Percentiles rank a stretch among this genome's conserved stretches.
Evolutionary conservation across 2,329 filamentous ascomycete genomes (phyloP).

Genomic region (Nigrospora sphaerica): DNA sequence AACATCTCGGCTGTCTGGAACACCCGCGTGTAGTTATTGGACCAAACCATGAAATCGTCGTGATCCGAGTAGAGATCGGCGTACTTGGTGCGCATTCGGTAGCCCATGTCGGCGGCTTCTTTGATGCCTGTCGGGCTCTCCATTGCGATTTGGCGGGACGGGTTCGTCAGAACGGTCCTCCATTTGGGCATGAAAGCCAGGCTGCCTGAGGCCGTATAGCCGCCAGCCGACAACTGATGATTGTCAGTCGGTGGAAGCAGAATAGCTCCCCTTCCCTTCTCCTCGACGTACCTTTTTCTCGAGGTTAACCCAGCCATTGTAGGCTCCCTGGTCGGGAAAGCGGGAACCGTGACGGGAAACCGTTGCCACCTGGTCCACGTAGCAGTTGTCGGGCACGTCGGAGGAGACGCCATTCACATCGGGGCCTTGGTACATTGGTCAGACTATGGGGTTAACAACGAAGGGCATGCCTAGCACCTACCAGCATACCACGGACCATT

Average conservation of each 20-base stretch:
- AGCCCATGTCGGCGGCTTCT: conserved; percentile 50
- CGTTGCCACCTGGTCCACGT: conserved; percentile 54
- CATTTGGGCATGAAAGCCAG: conserved; percentile 52
- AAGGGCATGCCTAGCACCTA: conserved; percentile 15
- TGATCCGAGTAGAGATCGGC: conserved; percentile 42
- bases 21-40: conserved; percentile 59
- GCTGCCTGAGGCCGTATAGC: conserved; percentile 44
- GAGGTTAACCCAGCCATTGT: conserved; percentile 47
- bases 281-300: conserved; percentile 28
- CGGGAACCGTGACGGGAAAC: conserved; percentile 55
- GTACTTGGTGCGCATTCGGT: conserved; percentile 40
- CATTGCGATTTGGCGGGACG: conserved; percentile 48
- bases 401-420: conserved; percentile 48
- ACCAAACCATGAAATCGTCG: conserved; percentile 51
- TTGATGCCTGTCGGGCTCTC: conserved; percentile 56
- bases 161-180: conserved; percentile 49
- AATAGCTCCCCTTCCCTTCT: too few relatives aligned
- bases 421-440: conserved; percentile 31
- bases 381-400: conserved; percentile 47
- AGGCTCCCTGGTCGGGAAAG: conserved; percentile 55
- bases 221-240: conserved; percentile 41
- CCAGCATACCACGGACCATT: conserved; percentile 47
- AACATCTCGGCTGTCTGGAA: conserved; percentile 57
- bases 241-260: too few relatives aligned
- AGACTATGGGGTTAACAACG: neutral